phyloP scores from a whole-genome alignment of 1,284 basidiomycete genomes.

The Ceratobasidium sp. region DNA sequence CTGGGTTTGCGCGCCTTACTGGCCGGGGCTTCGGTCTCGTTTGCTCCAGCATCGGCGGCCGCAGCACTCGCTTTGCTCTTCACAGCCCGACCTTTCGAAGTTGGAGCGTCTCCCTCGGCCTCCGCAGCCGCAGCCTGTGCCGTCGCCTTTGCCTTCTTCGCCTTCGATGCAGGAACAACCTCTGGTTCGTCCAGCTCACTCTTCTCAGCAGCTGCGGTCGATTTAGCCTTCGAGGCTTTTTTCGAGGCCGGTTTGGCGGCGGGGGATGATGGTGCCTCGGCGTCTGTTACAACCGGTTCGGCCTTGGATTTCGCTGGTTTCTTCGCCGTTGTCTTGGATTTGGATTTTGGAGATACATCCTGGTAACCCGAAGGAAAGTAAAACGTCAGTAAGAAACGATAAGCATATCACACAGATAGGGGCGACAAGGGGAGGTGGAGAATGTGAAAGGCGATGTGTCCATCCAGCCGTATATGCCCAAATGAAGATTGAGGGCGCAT shows the following conservation, averaged over 20 bases:
- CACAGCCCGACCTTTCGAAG: neutral
- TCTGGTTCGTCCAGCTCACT: slow-evolving; percentile 29
- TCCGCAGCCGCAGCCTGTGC: slow-evolving; percentile 27
- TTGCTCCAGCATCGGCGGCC: neutral
- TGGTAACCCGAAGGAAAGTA: neutral
- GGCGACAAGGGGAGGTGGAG: too few relatives aligned
- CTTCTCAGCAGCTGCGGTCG: neutral
- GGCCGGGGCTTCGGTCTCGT: neutral
- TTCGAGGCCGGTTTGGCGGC: slow-evolving; percentile 13
- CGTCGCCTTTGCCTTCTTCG: slow-evolving; percentile 11
- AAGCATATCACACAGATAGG: too few relatives aligned
- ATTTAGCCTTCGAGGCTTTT: slow-evolving; percentile 7
- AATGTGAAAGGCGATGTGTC: too few relatives aligned
- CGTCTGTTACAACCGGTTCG: neutral
- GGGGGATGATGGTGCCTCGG: neutral
- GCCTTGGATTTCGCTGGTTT: neutral
- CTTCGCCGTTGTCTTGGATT: slow-evolving; percentile 1
- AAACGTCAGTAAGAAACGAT: neutral
- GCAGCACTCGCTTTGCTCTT: neutral
- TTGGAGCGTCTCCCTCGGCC: neutral
- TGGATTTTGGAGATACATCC: neutral
- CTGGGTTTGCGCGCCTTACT: neutral
- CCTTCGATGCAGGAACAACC: slow-evolving; percentile 27
- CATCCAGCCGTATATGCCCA: too few relatives aligned
- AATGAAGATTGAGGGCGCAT: too few relatives aligned